Percentiles rank a stretch among this genome's conserved stretches.
Conservation (phyloP, 257 asterid species). For the Echium plantagineum region DNA sequence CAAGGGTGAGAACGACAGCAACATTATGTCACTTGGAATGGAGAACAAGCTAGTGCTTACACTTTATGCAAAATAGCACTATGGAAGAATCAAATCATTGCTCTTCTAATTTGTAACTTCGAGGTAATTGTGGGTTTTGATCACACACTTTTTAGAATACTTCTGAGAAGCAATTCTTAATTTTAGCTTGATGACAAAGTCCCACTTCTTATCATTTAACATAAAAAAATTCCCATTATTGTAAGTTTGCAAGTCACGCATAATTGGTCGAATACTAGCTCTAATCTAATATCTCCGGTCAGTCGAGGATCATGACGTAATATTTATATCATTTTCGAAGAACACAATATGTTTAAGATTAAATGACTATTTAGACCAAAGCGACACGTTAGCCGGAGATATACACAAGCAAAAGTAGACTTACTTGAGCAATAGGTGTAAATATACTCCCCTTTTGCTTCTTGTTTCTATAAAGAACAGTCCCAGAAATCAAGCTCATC, state of each 20-base stretch:
- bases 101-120: neutral
- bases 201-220: neutral
- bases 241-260: neutral
- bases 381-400: too few relatives aligned
- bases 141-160: too few relatives aligned
- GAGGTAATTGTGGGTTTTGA: neutral
- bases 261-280: too few relatives aligned
- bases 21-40: neutral
- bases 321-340: too few relatives aligned
- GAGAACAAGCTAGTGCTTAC: neutral
- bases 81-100: neutral
- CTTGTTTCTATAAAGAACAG: constrained; percentile 28
- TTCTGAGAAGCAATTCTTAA: neutral
- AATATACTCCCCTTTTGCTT: constrained; percentile 55
- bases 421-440: constrained; percentile 58
- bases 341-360: too few relatives aligned
- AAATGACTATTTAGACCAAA: too few relatives aligned
- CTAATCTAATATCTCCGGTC: too few relatives aligned
- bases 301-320: too few relatives aligned
- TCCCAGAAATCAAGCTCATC: constrained; percentile 42
- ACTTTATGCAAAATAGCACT: neutral
- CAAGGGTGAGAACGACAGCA: neutral
- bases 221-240: neutral
- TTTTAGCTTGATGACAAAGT: neutral
- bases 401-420: neutral